Conservation (phyloP, 768 basidiomycete species). For the Boletus vermiculosoides region DNA sequence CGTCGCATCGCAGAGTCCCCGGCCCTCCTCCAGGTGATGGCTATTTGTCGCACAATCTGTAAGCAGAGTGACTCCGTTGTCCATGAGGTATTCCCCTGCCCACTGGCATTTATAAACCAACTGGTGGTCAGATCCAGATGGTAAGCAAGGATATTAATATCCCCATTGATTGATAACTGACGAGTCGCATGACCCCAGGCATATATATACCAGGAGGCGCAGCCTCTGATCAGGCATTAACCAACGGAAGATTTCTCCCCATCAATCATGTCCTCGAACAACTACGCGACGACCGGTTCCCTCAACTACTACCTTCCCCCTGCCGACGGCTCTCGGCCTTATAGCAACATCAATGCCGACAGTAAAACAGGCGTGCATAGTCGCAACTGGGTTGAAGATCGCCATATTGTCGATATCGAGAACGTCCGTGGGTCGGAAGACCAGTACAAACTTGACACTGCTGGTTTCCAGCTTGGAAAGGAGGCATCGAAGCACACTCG, state of each 20-base stretch:
- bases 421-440: slow-evolving; percentile 37
- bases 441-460: slow-evolving; percentile 31
- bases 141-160: neutral
- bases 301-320: slow-evolving; percentile 22
- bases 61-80: neutral
- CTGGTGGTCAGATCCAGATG: neutral
- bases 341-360: slow-evolving; percentile 18
- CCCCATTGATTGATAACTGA: neutral
- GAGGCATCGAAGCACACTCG: slow-evolving; percentile 23
- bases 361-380: slow-evolving; percentile 4
- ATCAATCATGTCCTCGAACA: slow-evolving; percentile 13
- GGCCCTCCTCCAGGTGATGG: neutral
- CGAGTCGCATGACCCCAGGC: neutral
- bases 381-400: slow-evolving; percentile 25
- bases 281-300: slow-evolving; percentile 15
- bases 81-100: neutral
- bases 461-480: slow-evolving; percentile 37
- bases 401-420: slow-evolving; percentile 23
- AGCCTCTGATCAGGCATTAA: slow-evolving; percentile 25
- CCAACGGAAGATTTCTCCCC: slow-evolving; percentile 24
- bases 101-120: slow-evolving; percentile 1
- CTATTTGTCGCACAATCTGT: neutral
- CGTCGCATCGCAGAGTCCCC: neutral
- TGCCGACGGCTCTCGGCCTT: slow-evolving; percentile 19
- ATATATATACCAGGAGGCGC: slow-evolving; percentile 29